Evolutionary conservation across 108 stramenopile species (phyloP), one percentile per base, ranked within the genome.

Genomic region (Pseudonitzschia pungens): DNA sequence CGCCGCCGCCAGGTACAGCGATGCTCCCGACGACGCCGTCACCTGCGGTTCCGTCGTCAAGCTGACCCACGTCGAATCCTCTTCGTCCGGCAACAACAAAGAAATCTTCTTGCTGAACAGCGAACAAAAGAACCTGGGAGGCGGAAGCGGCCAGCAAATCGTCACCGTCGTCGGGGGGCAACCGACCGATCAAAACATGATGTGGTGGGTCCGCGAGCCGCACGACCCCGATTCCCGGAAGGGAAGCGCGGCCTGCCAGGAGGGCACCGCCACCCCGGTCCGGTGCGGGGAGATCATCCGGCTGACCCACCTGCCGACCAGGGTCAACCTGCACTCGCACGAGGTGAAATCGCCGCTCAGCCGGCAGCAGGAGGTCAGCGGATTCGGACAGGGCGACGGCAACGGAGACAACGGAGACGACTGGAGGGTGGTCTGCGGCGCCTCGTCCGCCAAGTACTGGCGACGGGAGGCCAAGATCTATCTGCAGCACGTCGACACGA

Each of bases 1-100:
- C 1, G 60, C 20, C 36, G 33, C 7, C 4, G 36, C 15, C 36
- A 33, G 40, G 18, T 40, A 62, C 32, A n/a, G n/a, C 32, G 66
- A 67, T 41, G 66, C 42, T 48, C 42, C 68, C 53, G 86, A 84
- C 20, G 87, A 83, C 59, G 68, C 64, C 52, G 88, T 95, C 26
- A 92, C 91, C 0, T 95, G 90, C 65, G 94, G 94, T 27, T 90
- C 89, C 11, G 86, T 84, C 77, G 71, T 92, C 70, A 95, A 95
- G 76, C 73, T 95, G 26, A 74, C 83, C 10, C 89, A 91, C 64
- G 54, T 80, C 12, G 89, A 95, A 69, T 69, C 71, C 65, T 86
- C 79, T 3, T 53, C 58, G n/a, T n/a, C n/a, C n/a, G n/a, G n/a
- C 18, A 52, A 41, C 21, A n/a, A 42, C 18, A 55, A 42, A 70